Percentiles rank a stretch among this genome's conserved stretches.
These are phyloP conservation scores for Aureobasidium sp. DNA, from an alignment of 2,329 filamentous ascomycete species.

Conservation along the genomic window DNA sequence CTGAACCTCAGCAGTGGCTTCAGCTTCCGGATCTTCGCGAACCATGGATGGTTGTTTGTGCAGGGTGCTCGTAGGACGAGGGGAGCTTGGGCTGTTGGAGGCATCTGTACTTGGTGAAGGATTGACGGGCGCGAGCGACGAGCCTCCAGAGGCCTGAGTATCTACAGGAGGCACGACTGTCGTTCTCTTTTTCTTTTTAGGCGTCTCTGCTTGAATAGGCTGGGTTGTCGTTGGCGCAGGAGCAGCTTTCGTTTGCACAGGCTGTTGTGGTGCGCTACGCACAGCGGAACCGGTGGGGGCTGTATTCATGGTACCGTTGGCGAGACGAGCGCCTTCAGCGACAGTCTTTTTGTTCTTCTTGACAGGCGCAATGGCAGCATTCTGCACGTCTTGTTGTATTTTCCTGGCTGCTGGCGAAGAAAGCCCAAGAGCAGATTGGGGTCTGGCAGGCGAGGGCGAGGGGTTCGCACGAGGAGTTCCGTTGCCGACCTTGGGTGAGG, in stretches of 20 bases:
- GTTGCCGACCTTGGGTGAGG: constrained; percentile 24
- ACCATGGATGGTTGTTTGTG: constrained; percentile 30
- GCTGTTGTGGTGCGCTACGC: not conserved
- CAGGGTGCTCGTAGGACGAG: constrained; percentile 20
- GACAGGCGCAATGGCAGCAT: constrained; percentile 33
- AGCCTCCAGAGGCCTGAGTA: constrained; percentile 18
- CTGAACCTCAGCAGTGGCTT: constrained; percentile 21
- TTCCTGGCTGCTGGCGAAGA: constrained; percentile 22
- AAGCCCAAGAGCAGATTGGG: constrained; percentile 25
- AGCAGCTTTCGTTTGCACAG: not conserved
- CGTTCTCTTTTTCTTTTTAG: constrained; percentile 16
- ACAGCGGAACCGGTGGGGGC: constrained; percentile 45
- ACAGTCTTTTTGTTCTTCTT: constrained; percentile 35
- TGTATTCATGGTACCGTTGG: constrained; percentile 47
- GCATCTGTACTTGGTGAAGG: constrained; percentile 21
- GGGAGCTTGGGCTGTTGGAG: constrained; percentile 21
- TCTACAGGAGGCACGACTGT: constrained; percentile 18
- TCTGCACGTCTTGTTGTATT: constrained; percentile 30
- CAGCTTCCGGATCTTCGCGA: constrained; percentile 27
- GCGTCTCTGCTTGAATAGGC: not conserved
- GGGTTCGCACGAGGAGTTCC: constrained; percentile 22
- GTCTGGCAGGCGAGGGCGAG: constrained; percentile 24
- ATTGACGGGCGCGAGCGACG: constrained; percentile 25
- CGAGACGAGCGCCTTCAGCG: constrained; percentile 35
- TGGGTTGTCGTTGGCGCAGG: not conserved